phyloP scores from a whole-genome alignment of 176 grass and related monocot species.

The Poa pratensis region DNA sequence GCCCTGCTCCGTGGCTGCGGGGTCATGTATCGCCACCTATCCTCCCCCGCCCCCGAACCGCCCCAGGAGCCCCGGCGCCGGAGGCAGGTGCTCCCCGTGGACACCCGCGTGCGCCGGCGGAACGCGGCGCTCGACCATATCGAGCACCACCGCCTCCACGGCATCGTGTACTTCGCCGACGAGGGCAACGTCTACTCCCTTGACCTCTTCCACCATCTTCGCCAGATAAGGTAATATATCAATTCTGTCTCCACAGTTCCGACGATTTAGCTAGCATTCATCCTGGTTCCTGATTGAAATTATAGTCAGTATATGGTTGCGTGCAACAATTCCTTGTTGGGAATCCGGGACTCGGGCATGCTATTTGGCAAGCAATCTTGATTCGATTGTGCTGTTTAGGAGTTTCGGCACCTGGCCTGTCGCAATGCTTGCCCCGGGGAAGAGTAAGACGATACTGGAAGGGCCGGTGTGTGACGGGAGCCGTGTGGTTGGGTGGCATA shows the following conservation, averaged over 20 bases:
- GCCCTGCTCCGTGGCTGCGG: slow-evolving; percentile 62
- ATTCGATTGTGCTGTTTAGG: slow-evolving; percentile 36
- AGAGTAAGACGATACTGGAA: slow-evolving; percentile 57
- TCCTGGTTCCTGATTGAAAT: background rate
- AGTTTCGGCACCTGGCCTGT: slow-evolving; percentile 78
- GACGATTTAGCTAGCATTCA: slow-evolving; percentile 3
- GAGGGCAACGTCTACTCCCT: slow-evolving; percentile 74
- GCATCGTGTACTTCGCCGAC: slow-evolving; percentile 81
- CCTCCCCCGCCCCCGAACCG: slow-evolving; percentile 14
- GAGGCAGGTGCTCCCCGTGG: slow-evolving; percentile 35
- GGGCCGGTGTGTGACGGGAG: slow-evolving; percentile 59
- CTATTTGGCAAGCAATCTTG: background rate
- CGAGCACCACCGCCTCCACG: slow-evolving; percentile 63
- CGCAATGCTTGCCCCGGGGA: slow-evolving; percentile 51
- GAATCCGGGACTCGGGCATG: background rate
- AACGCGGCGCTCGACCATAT: slow-evolving; percentile 73
- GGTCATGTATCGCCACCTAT: slow-evolving; percentile 68
- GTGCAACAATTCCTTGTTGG: background rate
- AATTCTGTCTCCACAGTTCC: slow-evolving; percentile 5
- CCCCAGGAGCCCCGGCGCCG: slow-evolving; percentile 22
- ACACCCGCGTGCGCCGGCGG: slow-evolving; percentile 55
- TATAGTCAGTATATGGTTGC: background rate
- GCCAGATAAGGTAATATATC: slow-evolving; percentile 48
- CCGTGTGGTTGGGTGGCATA: slow-evolving; percentile 73
- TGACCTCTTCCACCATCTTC: slow-evolving; percentile 61